A percentile compares a stretch with the other conserved stretches of the same genome.
phyloP scores from a whole-genome alignment of 2,329 filamentous ascomycete genomes.

The Emergomyces orientalis region DNA sequence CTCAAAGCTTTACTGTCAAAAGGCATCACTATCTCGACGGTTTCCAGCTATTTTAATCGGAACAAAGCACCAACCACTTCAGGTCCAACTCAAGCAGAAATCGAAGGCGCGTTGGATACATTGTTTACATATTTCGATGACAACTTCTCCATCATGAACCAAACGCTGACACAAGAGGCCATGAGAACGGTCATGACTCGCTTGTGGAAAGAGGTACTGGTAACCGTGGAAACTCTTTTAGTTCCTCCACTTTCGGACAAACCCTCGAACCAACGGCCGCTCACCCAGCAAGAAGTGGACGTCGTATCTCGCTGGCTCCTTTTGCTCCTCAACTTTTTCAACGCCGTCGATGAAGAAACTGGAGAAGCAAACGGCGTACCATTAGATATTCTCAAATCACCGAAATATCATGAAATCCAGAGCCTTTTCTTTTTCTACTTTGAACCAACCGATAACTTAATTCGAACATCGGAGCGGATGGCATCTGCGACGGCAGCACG shows the following conservation, averaged over 20 bases:
- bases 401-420: slow-evolving; percentile 96
- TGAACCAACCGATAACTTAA: slow-evolving; percentile 79
- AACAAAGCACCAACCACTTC: slow-evolving; percentile 44
- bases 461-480: slow-evolving; percentile 94
- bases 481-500: slow-evolving; percentile 73
- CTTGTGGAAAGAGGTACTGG: slow-evolving; percentile 93
- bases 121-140: slow-evolving; percentile 94
- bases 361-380: slow-evolving; percentile 82
- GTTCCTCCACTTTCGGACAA: slow-evolving; percentile 95
- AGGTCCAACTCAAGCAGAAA: slow-evolving; percentile 58
- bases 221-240: slow-evolving; percentile 79
- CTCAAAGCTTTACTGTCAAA: slow-evolving; percentile 64
- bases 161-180: slow-evolving; percentile 86
- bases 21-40: slow-evolving; percentile 61
- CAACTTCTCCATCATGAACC: slow-evolving; percentile 98
- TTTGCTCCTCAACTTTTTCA: slow-evolving; percentile 87
- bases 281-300: slow-evolving; percentile 81
- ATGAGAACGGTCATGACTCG: slow-evolving; percentile 98
- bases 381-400: slow-evolving; percentile 83
- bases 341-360: slow-evolving; percentile 75
- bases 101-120: slow-evolving; percentile 71
- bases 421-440: slow-evolving; percentile 99
- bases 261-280: slow-evolving; percentile 70
- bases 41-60: slow-evolving; percentile 58
- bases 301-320: slow-evolving; percentile 92